These are phyloP conservation scores for Mycena vitilis DNA, from an alignment of 768 basidiomycete species.

Conservation along the genomic window DNA sequence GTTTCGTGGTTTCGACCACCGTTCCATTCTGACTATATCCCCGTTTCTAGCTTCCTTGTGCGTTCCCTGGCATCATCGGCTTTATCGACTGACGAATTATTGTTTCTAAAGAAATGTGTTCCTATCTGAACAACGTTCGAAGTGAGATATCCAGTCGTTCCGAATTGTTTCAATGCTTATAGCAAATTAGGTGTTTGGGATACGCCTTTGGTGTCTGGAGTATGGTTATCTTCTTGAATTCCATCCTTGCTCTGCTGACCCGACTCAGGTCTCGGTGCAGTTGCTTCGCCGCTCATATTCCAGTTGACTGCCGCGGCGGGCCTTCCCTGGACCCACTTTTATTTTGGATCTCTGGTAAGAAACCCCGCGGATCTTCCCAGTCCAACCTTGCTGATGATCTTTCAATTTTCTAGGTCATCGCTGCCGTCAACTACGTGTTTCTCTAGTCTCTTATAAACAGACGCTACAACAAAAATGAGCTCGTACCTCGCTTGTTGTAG, in stretches of 20 bases:
- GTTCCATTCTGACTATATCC: background rate
- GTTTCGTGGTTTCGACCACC: background rate
- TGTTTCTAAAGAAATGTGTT: constrained; percentile 56
- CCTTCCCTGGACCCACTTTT: constrained; percentile 68
- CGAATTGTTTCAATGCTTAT: background rate
- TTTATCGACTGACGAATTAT: background rate
- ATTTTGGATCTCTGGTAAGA: constrained; percentile 60
- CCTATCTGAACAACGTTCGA: constrained; percentile 49
- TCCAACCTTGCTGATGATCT: no score
- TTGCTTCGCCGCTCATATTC: constrained; percentile 66
- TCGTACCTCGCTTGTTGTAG: no score
- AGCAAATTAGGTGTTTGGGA: constrained; percentile 49
- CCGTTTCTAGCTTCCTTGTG: constrained; percentile 28
- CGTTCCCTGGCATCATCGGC: background rate
- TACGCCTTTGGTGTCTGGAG: constrained; percentile 65
- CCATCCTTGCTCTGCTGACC: background rate
- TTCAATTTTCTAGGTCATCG: constrained; percentile 45
- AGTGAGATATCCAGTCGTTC: constrained; percentile 25
- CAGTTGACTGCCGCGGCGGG: constrained; percentile 62
- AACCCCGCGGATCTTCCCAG: no score
- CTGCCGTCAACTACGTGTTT: constrained; percentile 57
- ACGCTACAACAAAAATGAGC: no score
- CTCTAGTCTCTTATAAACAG: no score
- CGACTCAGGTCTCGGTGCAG: constrained; percentile 60
- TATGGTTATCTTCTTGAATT: constrained; percentile 38